Conservation (phyloP, 441 rosid genomes). For the Theobroma grandiflorum region DNA sequence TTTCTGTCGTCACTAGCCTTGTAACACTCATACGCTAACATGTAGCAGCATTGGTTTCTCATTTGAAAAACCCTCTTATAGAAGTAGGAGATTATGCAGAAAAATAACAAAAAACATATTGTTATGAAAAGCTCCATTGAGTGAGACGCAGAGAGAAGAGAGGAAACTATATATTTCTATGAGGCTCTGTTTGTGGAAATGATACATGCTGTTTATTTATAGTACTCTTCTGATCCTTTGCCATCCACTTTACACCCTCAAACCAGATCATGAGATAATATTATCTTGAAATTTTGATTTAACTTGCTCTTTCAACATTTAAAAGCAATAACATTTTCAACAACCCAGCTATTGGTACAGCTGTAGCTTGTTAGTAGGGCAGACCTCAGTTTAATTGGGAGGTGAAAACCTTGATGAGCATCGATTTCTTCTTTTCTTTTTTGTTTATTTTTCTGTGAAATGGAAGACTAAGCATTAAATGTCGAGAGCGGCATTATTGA, state of each 20-base stretch:
- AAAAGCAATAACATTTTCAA: constrained; percentile 3
- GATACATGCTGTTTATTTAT: not conserved
- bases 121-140: constrained; percentile 48
- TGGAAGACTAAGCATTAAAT: not conserved
- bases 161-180: not conserved
- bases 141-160: not conserved
- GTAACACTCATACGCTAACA: constrained; percentile 60
- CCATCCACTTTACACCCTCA: not conserved
- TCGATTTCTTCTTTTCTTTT: too few species aligned
- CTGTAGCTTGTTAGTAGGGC: not conserved
- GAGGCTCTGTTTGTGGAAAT: not conserved
- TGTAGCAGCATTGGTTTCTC: constrained; percentile 50
- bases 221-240: not conserved
- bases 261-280: not conserved
- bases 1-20: constrained; percentile 50
- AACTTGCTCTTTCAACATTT: not conserved
- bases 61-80: constrained; percentile 36
- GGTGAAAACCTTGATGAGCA: not conserved
- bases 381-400: not conserved
- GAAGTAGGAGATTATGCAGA: constrained; percentile 39
- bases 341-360: not conserved
- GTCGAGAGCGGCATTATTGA: not conserved
- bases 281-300: not conserved
- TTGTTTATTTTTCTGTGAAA: not conserved
- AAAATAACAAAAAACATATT: constrained; percentile 32